phyloP scores from a whole-genome alignment of 164 flowering plant species.

The Magnolia changhungtana region DNA sequence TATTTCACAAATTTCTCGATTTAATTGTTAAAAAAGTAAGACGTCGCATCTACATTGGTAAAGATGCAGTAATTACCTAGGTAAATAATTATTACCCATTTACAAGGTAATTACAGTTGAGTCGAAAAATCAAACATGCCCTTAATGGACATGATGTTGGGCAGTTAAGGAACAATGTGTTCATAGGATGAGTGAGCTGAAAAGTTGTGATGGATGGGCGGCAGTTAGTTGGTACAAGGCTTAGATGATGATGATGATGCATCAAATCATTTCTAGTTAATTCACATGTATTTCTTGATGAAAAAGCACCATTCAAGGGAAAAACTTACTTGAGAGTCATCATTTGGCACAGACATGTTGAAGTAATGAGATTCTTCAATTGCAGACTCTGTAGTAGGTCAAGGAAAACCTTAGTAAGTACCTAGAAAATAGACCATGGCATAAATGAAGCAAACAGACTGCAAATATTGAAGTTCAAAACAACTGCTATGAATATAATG shows the following conservation, averaged over 20 bases:
- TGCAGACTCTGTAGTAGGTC: not conserved
- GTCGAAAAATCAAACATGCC: no score
- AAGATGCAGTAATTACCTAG: no score
- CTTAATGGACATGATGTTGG: no score
- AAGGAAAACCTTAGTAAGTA: not conserved
- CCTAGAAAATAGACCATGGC: not conserved
- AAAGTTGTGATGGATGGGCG: not conserved
- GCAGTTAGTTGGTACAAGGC: not conserved
- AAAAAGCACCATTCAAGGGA: not conserved
- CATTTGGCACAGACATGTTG: constrained; percentile 48
- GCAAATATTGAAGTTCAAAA: not conserved
- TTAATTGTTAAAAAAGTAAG: no score
- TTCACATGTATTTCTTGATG: not conserved
- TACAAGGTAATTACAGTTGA: no score
- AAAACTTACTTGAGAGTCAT: constrained; percentile 49
- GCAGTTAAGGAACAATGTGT: not conserved
- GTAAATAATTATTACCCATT: no score
- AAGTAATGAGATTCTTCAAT: constrained; percentile 3
- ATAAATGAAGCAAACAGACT: not conserved
- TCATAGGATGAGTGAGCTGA: not conserved
- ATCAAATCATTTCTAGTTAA: constrained; percentile 1
- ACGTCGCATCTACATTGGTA: no score
- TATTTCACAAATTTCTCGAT: no score
- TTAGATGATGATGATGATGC: not conserved
- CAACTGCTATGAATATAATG: no score